These are phyloP conservation scores for Grigorovia jiainica DNA, from an alignment of 805 yeast genomes.

Conservation along the genomic window DNA sequence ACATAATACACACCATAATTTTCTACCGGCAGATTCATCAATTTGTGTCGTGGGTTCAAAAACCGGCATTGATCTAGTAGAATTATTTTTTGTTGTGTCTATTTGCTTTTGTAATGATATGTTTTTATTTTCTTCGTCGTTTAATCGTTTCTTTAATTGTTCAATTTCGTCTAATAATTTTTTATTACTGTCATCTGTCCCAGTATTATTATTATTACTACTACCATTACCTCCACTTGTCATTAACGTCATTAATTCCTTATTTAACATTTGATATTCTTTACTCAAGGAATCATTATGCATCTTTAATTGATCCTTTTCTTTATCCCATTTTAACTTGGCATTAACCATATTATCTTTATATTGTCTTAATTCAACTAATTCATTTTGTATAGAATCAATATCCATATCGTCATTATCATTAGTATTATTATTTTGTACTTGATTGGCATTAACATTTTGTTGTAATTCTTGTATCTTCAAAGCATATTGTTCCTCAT, in stretches of 20 bases:
- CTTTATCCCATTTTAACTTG: slow-evolving; percentile 19
- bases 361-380: slow-evolving; percentile 8
- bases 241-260: slow-evolving; percentile 19
- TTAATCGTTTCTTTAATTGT: slow-evolving; percentile 25
- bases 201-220: slow-evolving; percentile 9
- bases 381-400: slow-evolving; percentile 6
- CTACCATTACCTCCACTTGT: slow-evolving; percentile 9
- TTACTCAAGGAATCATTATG: slow-evolving; percentile 21
- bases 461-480: slow-evolving; percentile 4
- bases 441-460: slow-evolving; percentile 3
- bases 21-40: slow-evolving; percentile 64
- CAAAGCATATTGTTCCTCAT: slow-evolving; percentile 15
- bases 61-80: slow-evolving; percentile 20
- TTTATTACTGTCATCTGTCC: slow-evolving; percentile 4
- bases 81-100: background rate
- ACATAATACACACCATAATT: slow-evolving; percentile 87
- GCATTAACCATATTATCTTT: slow-evolving; percentile 10
- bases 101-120: background rate
- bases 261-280: slow-evolving; percentile 19
- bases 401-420: background rate
- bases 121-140: slow-evolving; percentile 14
- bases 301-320: slow-evolving; percentile 21
- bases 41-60: slow-evolving; percentile 17
- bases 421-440: too few relatives aligned
- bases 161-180: slow-evolving; percentile 13